phyloP scores from a whole-genome alignment of 2,329 filamentous ascomycete genomes.

The Penicillium verrucosum region DNA sequence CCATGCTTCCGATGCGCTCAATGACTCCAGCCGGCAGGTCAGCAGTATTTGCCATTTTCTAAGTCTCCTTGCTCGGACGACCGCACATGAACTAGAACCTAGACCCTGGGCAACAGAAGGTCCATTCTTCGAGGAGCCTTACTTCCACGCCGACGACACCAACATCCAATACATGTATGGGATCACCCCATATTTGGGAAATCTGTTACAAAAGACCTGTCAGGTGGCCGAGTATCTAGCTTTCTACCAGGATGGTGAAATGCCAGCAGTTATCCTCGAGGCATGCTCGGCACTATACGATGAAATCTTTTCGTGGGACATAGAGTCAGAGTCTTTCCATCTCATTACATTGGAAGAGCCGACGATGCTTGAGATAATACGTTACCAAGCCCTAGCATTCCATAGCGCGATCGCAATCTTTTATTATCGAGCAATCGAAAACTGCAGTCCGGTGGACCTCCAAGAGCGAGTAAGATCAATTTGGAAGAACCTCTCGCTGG shows the following conservation, averaged over 20 bases:
- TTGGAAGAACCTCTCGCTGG: constrained; percentile 12
- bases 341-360: not conserved
- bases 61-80: constrained; percentile 17
- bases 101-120: not conserved
- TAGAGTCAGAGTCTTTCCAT: constrained; percentile 5
- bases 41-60: constrained; percentile 21
- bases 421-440: constrained; percentile 16
- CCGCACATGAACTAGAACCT: constrained; percentile 9
- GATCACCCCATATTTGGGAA: constrained; percentile 18
- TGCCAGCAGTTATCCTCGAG: not conserved
- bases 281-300: not conserved
- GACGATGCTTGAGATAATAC: constrained; percentile 11
- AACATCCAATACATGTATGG: constrained; percentile 21
- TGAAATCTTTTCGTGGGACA: constrained; percentile 1
- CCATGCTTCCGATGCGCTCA: not conserved
- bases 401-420: constrained; percentile 15
- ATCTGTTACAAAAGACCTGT: constrained; percentile 16
- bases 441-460: constrained; percentile 1
- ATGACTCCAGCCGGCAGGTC: constrained; percentile 13
- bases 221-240: constrained; percentile 9
- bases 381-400: constrained; percentile 17
- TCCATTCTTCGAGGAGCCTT: not conserved
- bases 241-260: not conserved
- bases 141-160: constrained; percentile 4
- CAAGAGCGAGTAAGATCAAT: constrained; percentile 4